Conservation (phyloP, 1,284 basidiomycete species). For the Vanrija sp. region DNA sequence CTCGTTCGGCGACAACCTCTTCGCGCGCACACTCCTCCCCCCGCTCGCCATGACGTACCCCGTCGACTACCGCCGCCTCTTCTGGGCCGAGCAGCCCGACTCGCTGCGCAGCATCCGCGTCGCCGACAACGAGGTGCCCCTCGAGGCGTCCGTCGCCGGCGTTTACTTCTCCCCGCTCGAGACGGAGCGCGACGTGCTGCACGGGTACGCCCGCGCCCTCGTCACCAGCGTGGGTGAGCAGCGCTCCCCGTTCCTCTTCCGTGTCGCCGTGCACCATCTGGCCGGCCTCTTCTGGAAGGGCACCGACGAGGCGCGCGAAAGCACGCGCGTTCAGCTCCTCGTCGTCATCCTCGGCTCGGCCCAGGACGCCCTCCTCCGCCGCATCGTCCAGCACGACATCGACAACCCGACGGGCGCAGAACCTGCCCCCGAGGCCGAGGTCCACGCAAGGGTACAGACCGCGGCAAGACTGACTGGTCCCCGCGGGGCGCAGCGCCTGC, state of each 20-base stretch:
- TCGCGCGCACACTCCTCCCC: constrained; percentile 71
- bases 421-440: background rate
- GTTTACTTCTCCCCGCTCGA: constrained; percentile 73
- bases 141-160: constrained; percentile 37
- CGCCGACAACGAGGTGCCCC: constrained; percentile 24
- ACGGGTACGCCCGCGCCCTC: constrained; percentile 50
- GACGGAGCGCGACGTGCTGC: constrained; percentile 61
- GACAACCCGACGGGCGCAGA: background rate
- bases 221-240: constrained; percentile 36
- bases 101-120: constrained; percentile 57
- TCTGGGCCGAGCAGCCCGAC: constrained; percentile 74
- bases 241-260: constrained; percentile 57
- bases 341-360: constrained; percentile 10
- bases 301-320: constrained; percentile 22
- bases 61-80: constrained; percentile 72
- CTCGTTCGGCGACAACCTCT: constrained; percentile 77
- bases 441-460: background rate
- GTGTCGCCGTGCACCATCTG: constrained; percentile 75
- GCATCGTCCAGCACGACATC: constrained; percentile 2
- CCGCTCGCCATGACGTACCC: constrained; percentile 67
- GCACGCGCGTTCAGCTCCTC: constrained; percentile 9
- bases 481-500: constrained; percentile 2
- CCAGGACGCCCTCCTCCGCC: constrained; percentile 1
- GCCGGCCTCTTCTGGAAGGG: constrained; percentile 66
- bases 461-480: constrained; percentile 4